Percentiles rank a stretch among this genome's conserved stretches.
Evolutionary conservation across 1,139 yeast genomes (phyloP).

Genomic region (Debaryomyces sp.): DNA sequence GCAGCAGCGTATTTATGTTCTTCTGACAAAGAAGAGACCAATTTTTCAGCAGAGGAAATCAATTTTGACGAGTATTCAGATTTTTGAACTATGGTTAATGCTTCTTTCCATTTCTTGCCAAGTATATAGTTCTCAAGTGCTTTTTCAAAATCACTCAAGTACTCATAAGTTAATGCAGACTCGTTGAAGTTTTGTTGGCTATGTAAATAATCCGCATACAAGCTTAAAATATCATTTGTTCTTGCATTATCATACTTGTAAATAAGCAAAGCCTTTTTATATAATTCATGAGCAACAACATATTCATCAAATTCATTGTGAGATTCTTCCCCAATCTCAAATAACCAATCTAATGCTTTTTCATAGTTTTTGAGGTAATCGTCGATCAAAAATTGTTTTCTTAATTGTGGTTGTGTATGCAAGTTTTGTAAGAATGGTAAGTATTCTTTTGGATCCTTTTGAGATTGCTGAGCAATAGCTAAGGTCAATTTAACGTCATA

Average conservation of each 20-base stretch:
- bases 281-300: constrained; percentile 73
- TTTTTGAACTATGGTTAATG: constrained; percentile 59
- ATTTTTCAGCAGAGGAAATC: constrained; percentile 52
- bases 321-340: constrained; percentile 51
- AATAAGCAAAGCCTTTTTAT: constrained; percentile 65
- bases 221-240: constrained; percentile 54
- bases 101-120: constrained; percentile 86
- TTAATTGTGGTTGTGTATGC: constrained; percentile 64
- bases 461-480: constrained; percentile 91
- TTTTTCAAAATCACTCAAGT: constrained; percentile 53
- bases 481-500: constrained; percentile 83
- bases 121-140: constrained; percentile 72
- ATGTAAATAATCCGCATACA: constrained; percentile 66
- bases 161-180: constrained; percentile 80
- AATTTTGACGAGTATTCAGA: constrained; percentile 40
- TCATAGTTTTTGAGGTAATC: constrained; percentile 67
- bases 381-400: constrained; percentile 79
- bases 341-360: constrained; percentile 70
- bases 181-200: constrained; percentile 60
- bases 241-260: constrained; percentile 61
- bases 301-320: constrained; percentile 68
- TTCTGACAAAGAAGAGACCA: constrained; percentile 63
- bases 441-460: constrained; percentile 97
- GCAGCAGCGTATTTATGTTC: constrained; percentile 80
- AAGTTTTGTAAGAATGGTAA: constrained; percentile 86